phyloP scores from a whole-genome alignment of 2,329 filamentous ascomycete genomes.

The Didymella segeticola region DNA sequence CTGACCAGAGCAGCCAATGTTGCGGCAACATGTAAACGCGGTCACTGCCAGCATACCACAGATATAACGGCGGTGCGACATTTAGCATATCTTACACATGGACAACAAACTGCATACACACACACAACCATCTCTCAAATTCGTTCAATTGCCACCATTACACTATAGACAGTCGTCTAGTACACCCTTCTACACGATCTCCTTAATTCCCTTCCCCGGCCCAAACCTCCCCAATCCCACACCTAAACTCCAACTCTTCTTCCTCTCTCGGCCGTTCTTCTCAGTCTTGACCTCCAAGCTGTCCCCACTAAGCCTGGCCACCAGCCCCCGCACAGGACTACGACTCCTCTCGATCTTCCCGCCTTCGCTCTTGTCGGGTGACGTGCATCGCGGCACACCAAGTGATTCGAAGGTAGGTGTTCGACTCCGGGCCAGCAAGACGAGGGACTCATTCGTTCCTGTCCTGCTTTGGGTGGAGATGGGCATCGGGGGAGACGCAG shows the following conservation, averaged over 20 bases:
- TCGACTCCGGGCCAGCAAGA: neutral
- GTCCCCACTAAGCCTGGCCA: slow-evolving; percentile 25
- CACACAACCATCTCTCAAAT: too few relatives aligned
- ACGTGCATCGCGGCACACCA: slow-evolving; percentile 5
- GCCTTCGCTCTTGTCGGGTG: neutral
- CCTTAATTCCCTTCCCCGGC: slow-evolving; percentile 33
- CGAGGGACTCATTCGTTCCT: neutral
- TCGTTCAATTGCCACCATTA: too few relatives aligned
- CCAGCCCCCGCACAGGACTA: slow-evolving; percentile 11
- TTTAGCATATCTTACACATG: too few relatives aligned
- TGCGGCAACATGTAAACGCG: too few relatives aligned
- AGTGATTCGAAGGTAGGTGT: slow-evolving; percentile 16
- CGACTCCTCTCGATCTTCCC: slow-evolving; percentile 1
- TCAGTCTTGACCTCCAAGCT: slow-evolving; percentile 13
- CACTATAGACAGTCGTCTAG: too few relatives aligned
- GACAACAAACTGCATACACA: too few relatives aligned
- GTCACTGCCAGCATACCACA: too few relatives aligned
- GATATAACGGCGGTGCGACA: too few relatives aligned
- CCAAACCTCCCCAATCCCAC: slow-evolving; percentile 26
- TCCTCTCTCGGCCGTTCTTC: slow-evolving; percentile 26
- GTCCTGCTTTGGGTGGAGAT: neutral
- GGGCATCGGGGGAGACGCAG: neutral
- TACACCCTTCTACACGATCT: slow-evolving; percentile 28
- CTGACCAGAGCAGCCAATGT: neutral
- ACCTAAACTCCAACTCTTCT: slow-evolving; percentile 41